Base-by-base conservation (phyloP, 768 basidiomycete species). In the Pleurotus pulmonarius region DNA sequence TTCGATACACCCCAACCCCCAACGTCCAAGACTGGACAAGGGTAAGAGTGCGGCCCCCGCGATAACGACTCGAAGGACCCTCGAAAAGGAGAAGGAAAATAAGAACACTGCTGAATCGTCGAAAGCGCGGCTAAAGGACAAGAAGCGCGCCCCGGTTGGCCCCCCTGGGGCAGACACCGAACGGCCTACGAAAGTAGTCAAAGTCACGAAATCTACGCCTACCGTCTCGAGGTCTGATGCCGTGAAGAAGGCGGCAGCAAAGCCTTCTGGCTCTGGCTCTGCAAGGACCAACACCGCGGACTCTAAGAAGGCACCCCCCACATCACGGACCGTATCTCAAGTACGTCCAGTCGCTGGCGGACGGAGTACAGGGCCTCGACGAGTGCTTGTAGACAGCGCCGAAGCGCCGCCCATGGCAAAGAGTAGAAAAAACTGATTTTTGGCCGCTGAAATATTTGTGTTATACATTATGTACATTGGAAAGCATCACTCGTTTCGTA, bases 371-470 rank as follows among this genome's bases (percentile, higher is more conserved):
- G 87, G 86, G 5, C 80, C 88, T 4, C 73, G 87, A 61, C 74
- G 87, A 56, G 87, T 90, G 22, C 83, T 78, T 4, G 71, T 88
- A n/a, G 81, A 83, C 59, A 88, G 86, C 60, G 76, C 77, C 1
- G 85, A 87, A 55, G 87, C 86, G 4, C 83, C 83, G 4, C 68
- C 75, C 5, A 68, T 73, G 40, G 68, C 69, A 9, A 80, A 77
- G 34, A 74, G 75, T 0, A 78, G 84, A 78, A 77, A 77, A 64
- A 76, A 75, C 13, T 84, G 60, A 54, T 58, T 63, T 70, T 52
- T 16, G 52, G 49, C 51, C 22, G 47, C 11, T 34, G 29, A 34
- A 34, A 34, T 34, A 34, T 34, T 11, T 34, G 29, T 34, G 29
- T 34, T 34, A 34, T 34, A 34, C 29, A 34, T 34, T 34, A 34